Evolutionary conservation across 176 grass and related monocot genomes (phyloP), one percentile per base, ranked within the genome.

Genomic region (Pharus latifolius): DNA sequence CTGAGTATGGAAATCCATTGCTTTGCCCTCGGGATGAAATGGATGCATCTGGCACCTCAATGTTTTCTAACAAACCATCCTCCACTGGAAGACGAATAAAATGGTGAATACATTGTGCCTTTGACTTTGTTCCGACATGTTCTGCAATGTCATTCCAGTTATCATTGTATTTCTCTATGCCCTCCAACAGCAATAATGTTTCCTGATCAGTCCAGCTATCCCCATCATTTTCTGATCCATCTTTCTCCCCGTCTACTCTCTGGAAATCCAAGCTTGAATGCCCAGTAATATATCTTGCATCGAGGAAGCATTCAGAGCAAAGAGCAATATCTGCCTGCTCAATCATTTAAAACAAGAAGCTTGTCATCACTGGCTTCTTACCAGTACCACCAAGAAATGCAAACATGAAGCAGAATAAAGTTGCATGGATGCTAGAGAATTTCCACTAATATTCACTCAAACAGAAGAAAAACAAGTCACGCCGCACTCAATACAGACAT

Each of bases 21-120:
- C 57, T 63, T 55, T 65, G 76, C 14, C 29, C 37, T 75, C 43
- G 69, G 63, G 76, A 49, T 32, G 78, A 33, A 14, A 74, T 20
- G 3, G 40, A 20, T 10, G 67, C 63, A 67, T 81, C 50, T 33
- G 83, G 84, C 54, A 92, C 65, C 80, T 90, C 86, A 75, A 98
- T 82, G 40, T 83, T 90, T 47, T 98, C 87, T 63, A 98, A 71
- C 12, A 98, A 73, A 66, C 75, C 76, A 71, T 93, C 78, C 58
- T 98, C 89, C 35, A 98, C 78, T 9, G 86, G 94, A 81, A 98
- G 70, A 69, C 84, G 76, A 67, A 98, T 82, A 88, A 98, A 98
- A 85, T 98, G 94, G 56, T 92, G 80, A 78, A 92, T 98, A 71
- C 94, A 98, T 56, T 98, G 94, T 57, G 89, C 94, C 62, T 93